phyloP scores from a whole-genome alignment of 495 filamentous ascomycete species.

The Sordaria brevicollis region DNA sequence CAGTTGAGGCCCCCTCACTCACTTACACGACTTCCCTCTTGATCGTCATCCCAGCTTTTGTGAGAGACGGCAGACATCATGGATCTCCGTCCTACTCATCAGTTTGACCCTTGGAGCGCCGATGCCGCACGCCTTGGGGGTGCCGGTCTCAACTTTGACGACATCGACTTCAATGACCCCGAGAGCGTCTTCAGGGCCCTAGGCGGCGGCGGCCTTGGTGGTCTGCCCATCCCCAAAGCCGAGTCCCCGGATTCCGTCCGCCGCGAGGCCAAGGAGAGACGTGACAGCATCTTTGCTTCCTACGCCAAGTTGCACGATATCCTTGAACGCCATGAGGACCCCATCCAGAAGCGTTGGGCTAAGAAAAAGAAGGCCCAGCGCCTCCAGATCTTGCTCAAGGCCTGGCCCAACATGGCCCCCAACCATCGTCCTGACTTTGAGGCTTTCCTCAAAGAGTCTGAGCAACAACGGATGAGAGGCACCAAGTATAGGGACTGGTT shows the following conservation, averaged over 20 bases:
- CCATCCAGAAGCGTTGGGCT: conserved; percentile 37
- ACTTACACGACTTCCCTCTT: not conserved
- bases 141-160: not conserved
- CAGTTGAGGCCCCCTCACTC: not conserved
- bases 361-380: conserved; percentile 36
- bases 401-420: conserved; percentile 39
- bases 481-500: conserved; percentile 15
- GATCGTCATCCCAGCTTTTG: not conserved
- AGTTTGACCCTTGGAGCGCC: not conserved
- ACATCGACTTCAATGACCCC: conserved; percentile 1
- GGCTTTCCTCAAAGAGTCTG: conserved; percentile 22
- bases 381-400: conserved; percentile 27
- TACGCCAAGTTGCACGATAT: conserved; percentile 9
- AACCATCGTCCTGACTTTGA: conserved; percentile 42
- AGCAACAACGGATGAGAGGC: not conserved
- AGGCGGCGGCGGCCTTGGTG: not conserved
- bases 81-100: not conserved
- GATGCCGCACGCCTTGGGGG: not conserved
- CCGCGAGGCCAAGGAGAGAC: not conserved
- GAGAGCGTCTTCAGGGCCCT: conserved; percentile 1
- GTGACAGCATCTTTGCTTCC: not conserved
- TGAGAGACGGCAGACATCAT: not conserved
- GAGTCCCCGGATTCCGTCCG: conserved; percentile 3
- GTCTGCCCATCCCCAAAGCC: not conserved
- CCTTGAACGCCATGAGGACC: conserved; percentile 33